These are phyloP conservation scores for Fusarium sterilihyphosum DNA, from an alignment of 2,329 filamentous ascomycete genomes.

Conservation along the genomic window DNA sequence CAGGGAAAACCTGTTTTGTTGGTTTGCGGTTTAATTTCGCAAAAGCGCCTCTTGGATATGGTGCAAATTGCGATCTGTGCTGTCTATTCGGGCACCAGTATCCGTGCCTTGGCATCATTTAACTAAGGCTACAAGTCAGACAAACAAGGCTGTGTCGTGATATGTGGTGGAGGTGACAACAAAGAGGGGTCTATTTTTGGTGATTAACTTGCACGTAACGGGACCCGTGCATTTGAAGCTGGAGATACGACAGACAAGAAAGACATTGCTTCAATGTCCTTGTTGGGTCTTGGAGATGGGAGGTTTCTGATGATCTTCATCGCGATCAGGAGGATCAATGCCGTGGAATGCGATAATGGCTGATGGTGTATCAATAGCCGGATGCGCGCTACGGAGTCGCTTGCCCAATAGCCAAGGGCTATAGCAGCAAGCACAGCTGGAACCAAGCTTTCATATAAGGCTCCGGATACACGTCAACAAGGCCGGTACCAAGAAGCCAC, in stretches of 20 bases:
- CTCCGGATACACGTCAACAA: constrained; percentile 3
- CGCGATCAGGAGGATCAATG: neutral
- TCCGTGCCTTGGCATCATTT: neutral
- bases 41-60: neutral
- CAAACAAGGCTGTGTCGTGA: constrained; percentile 19
- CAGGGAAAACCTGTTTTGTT: neutral
- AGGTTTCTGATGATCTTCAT: neutral
- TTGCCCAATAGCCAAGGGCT: neutral
- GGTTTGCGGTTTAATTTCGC: neutral
- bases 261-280: neutral
- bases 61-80: neutral
- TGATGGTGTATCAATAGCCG: neutral
- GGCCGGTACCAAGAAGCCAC: neutral
- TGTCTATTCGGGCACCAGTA: neutral
- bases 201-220: neutral
- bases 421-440: neutral
- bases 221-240: too few relatives aligned
- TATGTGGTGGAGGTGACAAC: neutral
- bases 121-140: neutral
- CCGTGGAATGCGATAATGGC: neutral
- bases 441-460: constrained; percentile 3
- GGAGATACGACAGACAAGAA: neutral
- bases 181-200: neutral
- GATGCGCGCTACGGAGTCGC: neutral
- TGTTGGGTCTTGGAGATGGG: neutral